Conservation (phyloP, 2,329 filamentous ascomycete species). For the Cercospora sp. region DNA sequence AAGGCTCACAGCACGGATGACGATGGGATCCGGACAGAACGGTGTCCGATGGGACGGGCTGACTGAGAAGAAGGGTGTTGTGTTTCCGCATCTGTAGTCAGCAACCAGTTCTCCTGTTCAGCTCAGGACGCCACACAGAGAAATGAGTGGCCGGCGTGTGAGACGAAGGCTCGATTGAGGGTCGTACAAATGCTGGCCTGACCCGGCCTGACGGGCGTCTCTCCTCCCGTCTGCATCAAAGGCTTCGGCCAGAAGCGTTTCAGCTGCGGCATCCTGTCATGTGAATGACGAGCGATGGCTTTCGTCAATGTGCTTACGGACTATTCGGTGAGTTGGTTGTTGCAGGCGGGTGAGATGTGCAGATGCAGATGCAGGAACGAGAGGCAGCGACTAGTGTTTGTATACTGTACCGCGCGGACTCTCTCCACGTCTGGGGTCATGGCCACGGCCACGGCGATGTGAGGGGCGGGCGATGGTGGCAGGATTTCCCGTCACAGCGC, state of each 20-base stretch:
- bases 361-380: background rate
- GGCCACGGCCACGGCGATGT: background rate
- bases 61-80: background rate
- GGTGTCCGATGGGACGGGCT: background rate
- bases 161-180: constrained; percentile 4
- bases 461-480: background rate
- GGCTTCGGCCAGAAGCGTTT: background rate
- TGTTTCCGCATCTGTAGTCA: background rate
- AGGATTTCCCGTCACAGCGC: background rate
- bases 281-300: background rate
- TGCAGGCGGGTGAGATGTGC: background rate
- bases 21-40: background rate
- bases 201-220: constrained; percentile 2
- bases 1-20: background rate
- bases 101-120: background rate
- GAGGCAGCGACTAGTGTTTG: background rate
- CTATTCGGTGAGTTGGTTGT: background rate
- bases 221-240: constrained; percentile 1
- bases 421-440: background rate
- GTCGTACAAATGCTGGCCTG: background rate
- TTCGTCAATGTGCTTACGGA: background rate
- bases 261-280: background rate
- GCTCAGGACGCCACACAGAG: background rate
- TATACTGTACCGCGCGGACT: background rate
- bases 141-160: constrained; percentile 3